These are phyloP conservation scores for Suillus brevipes DNA, from an alignment of 768 basidiomycete genomes.

Conservation along the genomic window DNA sequence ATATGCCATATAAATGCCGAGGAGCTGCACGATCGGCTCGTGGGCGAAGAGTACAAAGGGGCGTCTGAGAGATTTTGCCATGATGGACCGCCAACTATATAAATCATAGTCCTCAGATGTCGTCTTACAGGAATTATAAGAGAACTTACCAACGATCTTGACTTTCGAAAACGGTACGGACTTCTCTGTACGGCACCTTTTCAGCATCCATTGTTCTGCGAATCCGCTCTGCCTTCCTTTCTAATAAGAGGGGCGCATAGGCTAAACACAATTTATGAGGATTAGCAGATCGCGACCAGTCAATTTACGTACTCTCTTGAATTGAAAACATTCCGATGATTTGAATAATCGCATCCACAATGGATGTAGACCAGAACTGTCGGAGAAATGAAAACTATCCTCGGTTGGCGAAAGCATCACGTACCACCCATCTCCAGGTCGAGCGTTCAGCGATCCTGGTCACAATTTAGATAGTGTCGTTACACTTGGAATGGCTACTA, in stretches of 20 bases:
- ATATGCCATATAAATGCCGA: constrained; percentile 70
- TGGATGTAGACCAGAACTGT: constrained; percentile 68
- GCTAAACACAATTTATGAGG: constrained; percentile 14
- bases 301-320: constrained; percentile 54
- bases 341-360: constrained; percentile 56
- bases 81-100: constrained; percentile 50
- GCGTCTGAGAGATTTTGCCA: constrained; percentile 56
- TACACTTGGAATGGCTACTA: constrained; percentile 6
- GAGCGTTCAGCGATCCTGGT: constrained; percentile 54
- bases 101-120: not conserved
- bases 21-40: constrained; percentile 65
- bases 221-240: constrained; percentile 53
- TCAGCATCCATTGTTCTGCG: constrained; percentile 47
- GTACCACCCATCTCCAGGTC: constrained; percentile 73
- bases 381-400: not conserved
- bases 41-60: constrained; percentile 62
- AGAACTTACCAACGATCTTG: constrained; percentile 45
- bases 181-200: constrained; percentile 36
- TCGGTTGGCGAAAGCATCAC: constrained; percentile 17
- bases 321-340: constrained; percentile 55
- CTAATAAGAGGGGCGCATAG: constrained; percentile 36
- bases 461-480: constrained; percentile 6
- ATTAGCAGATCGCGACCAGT: constrained; percentile 16
- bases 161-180: constrained; percentile 51
- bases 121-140: not conserved